Evolutionary conservation across 2,329 filamentous ascomycete genomes (phyloP).

Genomic region (Phyllosticta capitalensis): DNA sequence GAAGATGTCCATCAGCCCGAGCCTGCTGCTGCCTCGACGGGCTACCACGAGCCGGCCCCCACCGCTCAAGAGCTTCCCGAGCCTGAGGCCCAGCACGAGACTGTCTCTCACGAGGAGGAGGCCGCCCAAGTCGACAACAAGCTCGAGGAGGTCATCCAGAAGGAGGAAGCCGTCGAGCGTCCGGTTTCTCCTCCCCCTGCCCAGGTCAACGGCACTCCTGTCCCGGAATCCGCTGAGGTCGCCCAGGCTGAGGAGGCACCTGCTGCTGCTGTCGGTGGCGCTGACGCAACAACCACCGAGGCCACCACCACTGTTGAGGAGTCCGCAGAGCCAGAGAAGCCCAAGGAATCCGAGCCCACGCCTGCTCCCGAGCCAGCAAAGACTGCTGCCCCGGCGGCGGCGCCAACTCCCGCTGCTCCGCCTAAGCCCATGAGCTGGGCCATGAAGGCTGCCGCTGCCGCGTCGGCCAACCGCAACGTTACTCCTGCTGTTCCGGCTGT

Average conservation of each 20-base stretch:
- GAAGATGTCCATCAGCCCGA: constrained; percentile 22
- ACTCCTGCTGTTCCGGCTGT: constrained; percentile 32
- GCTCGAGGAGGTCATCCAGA: constrained; percentile 52
- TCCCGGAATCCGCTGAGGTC: constrained; percentile 25
- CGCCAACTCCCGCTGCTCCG: constrained; percentile 49
- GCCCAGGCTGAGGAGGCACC: constrained; percentile 32
- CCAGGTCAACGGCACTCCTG: constrained; percentile 29
- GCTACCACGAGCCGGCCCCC: constrained; percentile 32
- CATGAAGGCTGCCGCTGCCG: constrained; percentile 35
- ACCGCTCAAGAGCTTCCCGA: constrained; percentile 22
- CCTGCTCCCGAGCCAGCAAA: constrained; percentile 48
- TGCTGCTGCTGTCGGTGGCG: constrained; percentile 18
- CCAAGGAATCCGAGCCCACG: constrained; percentile 52
- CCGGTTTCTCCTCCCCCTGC: constrained; percentile 20
- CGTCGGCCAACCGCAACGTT: constrained; percentile 39
- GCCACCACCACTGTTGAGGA: constrained; percentile 23
- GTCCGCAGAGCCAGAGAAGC: constrained; percentile 43
- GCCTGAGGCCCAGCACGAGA: constrained; percentile 26
- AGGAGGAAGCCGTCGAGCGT: constrained; percentile 17
- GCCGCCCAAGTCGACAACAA: constrained; percentile 57
- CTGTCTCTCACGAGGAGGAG: constrained; percentile 35
- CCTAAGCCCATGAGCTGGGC: constrained; percentile 61
- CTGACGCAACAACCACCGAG: constrained; percentile 21
- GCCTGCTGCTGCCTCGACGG: constrained; percentile 24
- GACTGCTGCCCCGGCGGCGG: constrained; percentile 43